Conservation (phyloP, 768 basidiomycete species). For the Russula virescens region DNA sequence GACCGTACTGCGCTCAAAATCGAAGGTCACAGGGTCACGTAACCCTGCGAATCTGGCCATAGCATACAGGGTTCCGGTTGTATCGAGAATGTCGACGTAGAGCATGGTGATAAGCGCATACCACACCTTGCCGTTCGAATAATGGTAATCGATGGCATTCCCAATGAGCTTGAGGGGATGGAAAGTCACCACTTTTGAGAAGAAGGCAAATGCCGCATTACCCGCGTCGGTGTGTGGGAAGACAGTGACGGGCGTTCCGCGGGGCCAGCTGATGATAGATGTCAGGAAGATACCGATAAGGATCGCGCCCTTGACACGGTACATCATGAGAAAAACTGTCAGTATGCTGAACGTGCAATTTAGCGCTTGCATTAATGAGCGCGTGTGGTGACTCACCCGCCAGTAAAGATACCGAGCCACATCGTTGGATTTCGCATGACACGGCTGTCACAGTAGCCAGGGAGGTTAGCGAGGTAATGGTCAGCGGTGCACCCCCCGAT, state of each 20-base stretch:
- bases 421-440: constrained; percentile 71
- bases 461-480: constrained; percentile 40
- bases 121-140: constrained; percentile 68
- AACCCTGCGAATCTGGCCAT: constrained; percentile 92
- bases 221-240: constrained; percentile 71
- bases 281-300: constrained; percentile 78
- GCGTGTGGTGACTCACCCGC: constrained; percentile 48
- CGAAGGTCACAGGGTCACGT: constrained; percentile 75
- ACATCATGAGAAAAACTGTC: constrained; percentile 76
- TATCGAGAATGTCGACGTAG: constrained; percentile 75
- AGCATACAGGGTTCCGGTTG: constrained; percentile 72
- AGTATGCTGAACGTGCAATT: constrained; percentile 44
- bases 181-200: constrained; percentile 80
- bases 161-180: constrained; percentile 55
- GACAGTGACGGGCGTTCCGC: constrained; percentile 71
- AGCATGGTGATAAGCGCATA: constrained; percentile 86
- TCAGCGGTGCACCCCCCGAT: constrained; percentile 67
- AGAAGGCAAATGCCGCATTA: constrained; percentile 71
- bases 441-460: constrained; percentile 54
- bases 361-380: neutral
- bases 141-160: constrained; percentile 48
- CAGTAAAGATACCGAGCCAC: constrained; percentile 85
- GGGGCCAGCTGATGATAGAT: constrained; percentile 85
- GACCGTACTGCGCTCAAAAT: constrained; percentile 78
- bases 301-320: constrained; percentile 78